Conservation (phyloP, 1,284 basidiomycete species). For the Pseudozyma sp. region DNA sequence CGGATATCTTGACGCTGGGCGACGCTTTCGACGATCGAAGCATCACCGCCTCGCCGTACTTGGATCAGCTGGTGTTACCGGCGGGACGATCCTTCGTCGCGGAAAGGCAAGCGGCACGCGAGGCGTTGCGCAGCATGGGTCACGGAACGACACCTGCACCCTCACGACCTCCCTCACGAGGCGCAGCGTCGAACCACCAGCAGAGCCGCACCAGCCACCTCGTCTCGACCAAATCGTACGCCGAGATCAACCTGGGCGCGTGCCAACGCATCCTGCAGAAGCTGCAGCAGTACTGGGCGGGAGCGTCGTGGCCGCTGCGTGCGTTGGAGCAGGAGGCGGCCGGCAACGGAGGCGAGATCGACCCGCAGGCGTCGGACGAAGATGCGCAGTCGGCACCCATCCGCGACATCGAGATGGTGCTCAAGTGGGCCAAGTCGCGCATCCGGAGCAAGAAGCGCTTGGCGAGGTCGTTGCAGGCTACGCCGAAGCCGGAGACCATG, state of each 20-base stretch:
- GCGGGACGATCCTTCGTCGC: constrained; percentile 54
- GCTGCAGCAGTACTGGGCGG: constrained; percentile 55
- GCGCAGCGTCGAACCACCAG: constrained; percentile 15
- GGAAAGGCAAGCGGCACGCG: constrained; percentile 51
- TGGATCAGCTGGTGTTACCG: constrained; percentile 59
- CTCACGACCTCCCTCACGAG: constrained; percentile 37
- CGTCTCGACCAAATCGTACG: constrained; percentile 47
- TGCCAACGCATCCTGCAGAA: constrained; percentile 52
- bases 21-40: constrained; percentile 51
- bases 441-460: constrained; percentile 33
- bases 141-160: constrained; percentile 44
- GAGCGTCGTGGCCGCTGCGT: constrained; percentile 54
- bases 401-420: constrained; percentile 59
- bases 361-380: constrained; percentile 53
- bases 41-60: constrained; percentile 51
- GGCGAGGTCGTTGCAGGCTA: constrained; percentile 27
- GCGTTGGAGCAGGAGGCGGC: constrained; percentile 57
- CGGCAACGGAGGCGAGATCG: constrained; percentile 41
- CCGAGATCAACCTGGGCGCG: constrained; percentile 52
- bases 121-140: constrained; percentile 50
- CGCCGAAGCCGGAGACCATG: constrained; percentile 32
- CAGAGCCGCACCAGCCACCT: constrained; percentile 35
- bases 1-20: constrained; percentile 52
- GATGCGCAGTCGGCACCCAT: constrained; percentile 57
- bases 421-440: constrained; percentile 54